Base-by-base conservation (phyloP, 495 filamentous ascomycete genomes). In the Aspergillus nidulans region DNA sequence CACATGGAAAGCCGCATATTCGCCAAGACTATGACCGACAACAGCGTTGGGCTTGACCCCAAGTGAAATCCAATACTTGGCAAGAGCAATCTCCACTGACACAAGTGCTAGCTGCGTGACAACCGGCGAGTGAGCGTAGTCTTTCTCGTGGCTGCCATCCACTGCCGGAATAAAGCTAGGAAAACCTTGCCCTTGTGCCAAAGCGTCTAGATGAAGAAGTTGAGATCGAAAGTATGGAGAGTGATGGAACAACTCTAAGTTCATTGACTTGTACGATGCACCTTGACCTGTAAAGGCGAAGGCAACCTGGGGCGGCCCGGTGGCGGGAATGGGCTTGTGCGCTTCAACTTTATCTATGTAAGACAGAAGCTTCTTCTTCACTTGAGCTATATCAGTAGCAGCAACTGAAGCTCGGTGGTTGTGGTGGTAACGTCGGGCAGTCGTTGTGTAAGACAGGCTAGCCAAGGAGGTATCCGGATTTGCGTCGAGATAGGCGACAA, bases 1-100 rank as follows among this genome's bases (percentile, higher is more conserved):
- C 20, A 85, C 81, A 55, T 88, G 75, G 1, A 95, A 74, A n/a
- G 91, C 91, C 32, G 89, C 88, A 68, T 92, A 94, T 66, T 95
- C 90, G 46, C 91, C 91, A 9, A 84, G 59, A 64, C 89, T 92
- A 71, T 95, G 91, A 36, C 91, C 91, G 38, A 94, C 70, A 1
- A 94, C 88, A 20, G 80, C 84, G 52, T 76, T 74, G 6, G 89
- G 88, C 30, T 73, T 80, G 55, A 92, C 73, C 34, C 89, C 90
- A 76, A 86, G 86, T 1, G 85, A 84, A 8, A 56, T 65, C 90
- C 90, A 94, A 39, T 89, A 77, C 18, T 78, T 78, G 6, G 86
- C 84, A 21, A 92, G 75, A 1, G 90, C 89, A 73, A 94, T 89
- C 68, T 95, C 82, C 48, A 91, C 80, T 50, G 77, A 85, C 8